A percentile compares a stretch with the other conserved stretches of the same genome.
Conservation (phyloP, 2,329 filamentous ascomycete species). For the Fusarium sp. region DNA sequence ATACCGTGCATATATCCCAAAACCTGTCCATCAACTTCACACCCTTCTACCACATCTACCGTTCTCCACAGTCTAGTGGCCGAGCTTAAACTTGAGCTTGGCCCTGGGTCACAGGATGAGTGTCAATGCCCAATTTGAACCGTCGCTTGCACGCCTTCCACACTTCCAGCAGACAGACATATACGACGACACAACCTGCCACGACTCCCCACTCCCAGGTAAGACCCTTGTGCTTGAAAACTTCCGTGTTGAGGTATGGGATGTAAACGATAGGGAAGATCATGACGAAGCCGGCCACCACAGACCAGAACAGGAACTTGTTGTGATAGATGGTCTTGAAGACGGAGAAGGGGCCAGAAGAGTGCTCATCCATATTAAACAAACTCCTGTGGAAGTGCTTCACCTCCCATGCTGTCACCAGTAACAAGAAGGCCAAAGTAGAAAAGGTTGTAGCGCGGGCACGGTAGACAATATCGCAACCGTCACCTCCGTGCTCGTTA, state of each 20-base stretch:
- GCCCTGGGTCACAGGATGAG: conserved; percentile 28
- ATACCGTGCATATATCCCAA: conserved; percentile 41
- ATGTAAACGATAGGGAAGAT: conserved; percentile 74
- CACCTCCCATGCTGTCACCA: conserved; percentile 78
- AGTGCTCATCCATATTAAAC: conserved; percentile 70
- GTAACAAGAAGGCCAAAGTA: conserved; percentile 71
- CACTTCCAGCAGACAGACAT: conserved; percentile 69
- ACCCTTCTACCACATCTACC: background rate
- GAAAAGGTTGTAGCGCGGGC: conserved; percentile 75
- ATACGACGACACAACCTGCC: conserved; percentile 64
- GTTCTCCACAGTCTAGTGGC: background rate
- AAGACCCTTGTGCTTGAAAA: conserved; percentile 76
- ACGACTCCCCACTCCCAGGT: conserved; percentile 79
- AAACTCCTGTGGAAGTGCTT: conserved; percentile 75
- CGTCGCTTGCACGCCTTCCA: conserved; percentile 75
- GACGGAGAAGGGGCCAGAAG: conserved; percentile 59
- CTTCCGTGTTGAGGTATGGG: conserved; percentile 69
- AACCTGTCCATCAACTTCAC: conserved; percentile 43
- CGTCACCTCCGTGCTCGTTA: conserved; percentile 61
- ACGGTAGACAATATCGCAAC: conserved; percentile 67
- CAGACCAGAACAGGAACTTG: conserved; percentile 71
- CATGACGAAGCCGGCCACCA: conserved; percentile 66
- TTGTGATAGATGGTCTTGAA: conserved; percentile 73
- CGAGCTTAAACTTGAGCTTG: conserved; percentile 33
- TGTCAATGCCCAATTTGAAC: conserved; percentile 49